These are phyloP conservation scores for Rhynchospora pubera DNA, from an alignment of 176 grass and related monocot species.

Conservation along the genomic window DNA sequence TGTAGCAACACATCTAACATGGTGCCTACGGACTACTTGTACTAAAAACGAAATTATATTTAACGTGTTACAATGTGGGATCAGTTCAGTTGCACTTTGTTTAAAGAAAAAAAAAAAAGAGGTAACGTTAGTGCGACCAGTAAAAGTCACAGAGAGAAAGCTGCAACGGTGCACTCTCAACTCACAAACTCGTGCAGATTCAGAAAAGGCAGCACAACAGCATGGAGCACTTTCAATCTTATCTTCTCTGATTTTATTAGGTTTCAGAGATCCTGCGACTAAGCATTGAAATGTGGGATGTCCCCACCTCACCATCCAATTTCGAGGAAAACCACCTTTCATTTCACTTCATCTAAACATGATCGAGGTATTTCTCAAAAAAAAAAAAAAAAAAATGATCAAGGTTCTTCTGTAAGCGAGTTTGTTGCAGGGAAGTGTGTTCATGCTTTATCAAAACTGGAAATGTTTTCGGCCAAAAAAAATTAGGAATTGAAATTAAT, in stretches of 20 bases:
- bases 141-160: slow-evolving; percentile 6
- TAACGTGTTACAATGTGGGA: neutral
- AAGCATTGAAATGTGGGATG: slow-evolving; percentile 18
- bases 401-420: neutral
- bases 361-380: no score
- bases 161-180: neutral
- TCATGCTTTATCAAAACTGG: no score
- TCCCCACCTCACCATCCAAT: neutral
- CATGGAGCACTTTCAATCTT: slow-evolving; percentile 12
- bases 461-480: no score
- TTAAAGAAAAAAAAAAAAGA: neutral
- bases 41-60: neutral
- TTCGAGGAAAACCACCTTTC: neutral
- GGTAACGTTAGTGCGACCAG: neutral
- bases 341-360: neutral
- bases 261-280: slow-evolving; percentile 14
- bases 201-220: slow-evolving; percentile 2
- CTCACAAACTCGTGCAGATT: slow-evolving; percentile 5
- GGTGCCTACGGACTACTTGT: neutral
- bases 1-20: neutral
- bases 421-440: neutral
- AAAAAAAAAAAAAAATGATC: no score
- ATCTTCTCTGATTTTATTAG: slow-evolving; percentile 18
- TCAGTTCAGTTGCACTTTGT: neutral
- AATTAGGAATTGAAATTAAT: no score